Evolutionary conservation across 306 rosid species (phyloP).

Genomic region (Rosa rugosa): DNA sequence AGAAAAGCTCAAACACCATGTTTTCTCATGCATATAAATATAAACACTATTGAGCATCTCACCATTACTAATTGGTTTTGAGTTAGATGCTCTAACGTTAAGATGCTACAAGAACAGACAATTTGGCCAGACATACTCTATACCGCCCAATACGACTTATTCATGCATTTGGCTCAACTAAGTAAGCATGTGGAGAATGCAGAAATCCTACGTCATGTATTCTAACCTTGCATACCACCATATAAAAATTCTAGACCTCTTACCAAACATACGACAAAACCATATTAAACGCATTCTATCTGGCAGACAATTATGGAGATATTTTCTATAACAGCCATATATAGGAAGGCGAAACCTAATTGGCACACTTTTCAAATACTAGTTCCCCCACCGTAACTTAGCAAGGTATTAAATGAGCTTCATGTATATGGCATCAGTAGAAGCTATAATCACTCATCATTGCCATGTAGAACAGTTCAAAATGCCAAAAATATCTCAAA

Average conservation of each 20-base stretch:
- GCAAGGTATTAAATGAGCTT: background rate
- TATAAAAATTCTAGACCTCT: background rate
- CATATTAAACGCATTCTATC: background rate
- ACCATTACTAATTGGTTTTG: background rate
- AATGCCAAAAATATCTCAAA: background rate
- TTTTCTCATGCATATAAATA: background rate
- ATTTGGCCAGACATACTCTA: background rate
- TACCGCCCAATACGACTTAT: background rate
- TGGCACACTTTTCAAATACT: background rate
- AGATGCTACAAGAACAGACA: background rate
- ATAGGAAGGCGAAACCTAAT: background rate
- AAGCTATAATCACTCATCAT: background rate
- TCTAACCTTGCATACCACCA: background rate
- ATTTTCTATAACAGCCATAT: background rate
- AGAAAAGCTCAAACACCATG: background rate
- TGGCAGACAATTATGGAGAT: background rate
- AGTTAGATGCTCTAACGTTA: background rate
- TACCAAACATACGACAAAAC: background rate
- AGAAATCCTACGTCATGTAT: background rate
- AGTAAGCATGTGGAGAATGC: background rate
- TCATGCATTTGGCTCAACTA: background rate
- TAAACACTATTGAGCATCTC: background rate
- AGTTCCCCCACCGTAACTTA: background rate
- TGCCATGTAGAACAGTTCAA: background rate
- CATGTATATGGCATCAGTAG: slow-evolving; percentile 9